Base-by-base conservation (phyloP, 495 filamentous ascomycete species). In the Podospora appendiculata region DNA sequence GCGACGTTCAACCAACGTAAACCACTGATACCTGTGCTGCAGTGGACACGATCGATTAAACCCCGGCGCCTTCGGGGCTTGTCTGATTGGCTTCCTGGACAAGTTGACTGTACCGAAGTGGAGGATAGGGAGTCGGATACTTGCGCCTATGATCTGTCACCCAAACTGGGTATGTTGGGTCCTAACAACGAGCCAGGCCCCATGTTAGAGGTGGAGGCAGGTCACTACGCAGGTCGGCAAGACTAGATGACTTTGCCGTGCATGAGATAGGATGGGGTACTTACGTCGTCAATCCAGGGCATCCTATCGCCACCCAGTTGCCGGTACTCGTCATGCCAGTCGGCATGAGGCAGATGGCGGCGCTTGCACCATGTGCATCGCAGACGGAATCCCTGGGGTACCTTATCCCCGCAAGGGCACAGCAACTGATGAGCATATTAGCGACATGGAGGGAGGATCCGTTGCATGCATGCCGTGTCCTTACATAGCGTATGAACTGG, bases 301-400 rank as follows among this genome's bases (percentile, higher is more conserved):
- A 33, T 13, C 6, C 10, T 32, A 14, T 10, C 14, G 44, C 32
- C 14, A 18, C 13, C 36, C 10, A 36, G 2, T 14, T 48, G 10
- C 32, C 12, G 9, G 32, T 14, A n/a, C 47, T 25, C 25, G 25
- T 25, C 25, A 25, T 25, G 25, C 25, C 33, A 48, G 4, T 40
- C 47, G 14, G 7, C 16, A 10, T 48, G 4, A 10, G 32, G 47
- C 16, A 48, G 36, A 19, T 48, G 47, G 14, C 35, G 47, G 19
- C 47, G 47, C 47, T 48, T 48, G 35, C 47, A 48, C 33, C 33
- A 48, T 16, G 8, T 48, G 34, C 47, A 48, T 12, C 47, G 6
- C 6, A 48, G 16, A 32, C 14, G 10, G 34, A 13, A 19, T 10
- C 40, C 35, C 8, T 4, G 10, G 17, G 47, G 34, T 10, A 48